Base-by-base conservation (phyloP, 495 filamentous ascomycete species). In the Schizothecium vesticola region DNA sequence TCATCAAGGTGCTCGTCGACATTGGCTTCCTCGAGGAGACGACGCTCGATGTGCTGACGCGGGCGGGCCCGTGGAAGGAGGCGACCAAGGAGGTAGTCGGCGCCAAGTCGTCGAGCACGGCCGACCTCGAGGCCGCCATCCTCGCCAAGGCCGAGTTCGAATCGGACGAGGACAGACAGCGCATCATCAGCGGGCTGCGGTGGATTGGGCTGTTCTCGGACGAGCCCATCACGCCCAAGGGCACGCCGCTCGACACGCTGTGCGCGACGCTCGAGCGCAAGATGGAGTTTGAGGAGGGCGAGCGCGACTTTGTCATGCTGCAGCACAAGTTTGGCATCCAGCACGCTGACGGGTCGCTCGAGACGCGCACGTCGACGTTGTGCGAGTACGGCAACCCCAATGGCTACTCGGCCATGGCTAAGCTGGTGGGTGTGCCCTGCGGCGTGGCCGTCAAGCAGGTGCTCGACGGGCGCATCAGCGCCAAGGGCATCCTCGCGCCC, bases 241-340 rank as follows among this genome's bases (percentile, higher is more conserved):
- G 86, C n/a, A 97, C 90, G 81, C 91, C 91, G 1, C 83, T 97
- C 29, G 93, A 97, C 71, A 94, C 91, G 22, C 87, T 99, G 22
- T 97, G 94, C 79, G 93, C 93, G 33, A 90, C 89, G 21, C 85
- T 97, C 13, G 93, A 97, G 81, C 77, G 90, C 82, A 97, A 96
- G 86, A 96, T 97, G 92, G 85, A 90, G 77, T 97, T 89, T 77
- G 91, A 85, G 71, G 84, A 89, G 66, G 88, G 86, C 51, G 95
- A 97, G 88, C 88, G 94, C 55, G 93, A 96, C 75, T 81, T 97
- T 56, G 78, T 73, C 73, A 91, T 95, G 86, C 87, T 97, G 55
- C 85, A 92, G 82, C 95, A 99, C 86, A 92, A 90, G 77, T 97
- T 97, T 77, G 90, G 89, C 77, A 91, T 97, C 73, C 91, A 97